Percentiles rank a stretch among this genome's conserved stretches.
phyloP scores from a whole-genome alignment of 140 eudicot genomes.

The Senecio squalidus region DNA sequence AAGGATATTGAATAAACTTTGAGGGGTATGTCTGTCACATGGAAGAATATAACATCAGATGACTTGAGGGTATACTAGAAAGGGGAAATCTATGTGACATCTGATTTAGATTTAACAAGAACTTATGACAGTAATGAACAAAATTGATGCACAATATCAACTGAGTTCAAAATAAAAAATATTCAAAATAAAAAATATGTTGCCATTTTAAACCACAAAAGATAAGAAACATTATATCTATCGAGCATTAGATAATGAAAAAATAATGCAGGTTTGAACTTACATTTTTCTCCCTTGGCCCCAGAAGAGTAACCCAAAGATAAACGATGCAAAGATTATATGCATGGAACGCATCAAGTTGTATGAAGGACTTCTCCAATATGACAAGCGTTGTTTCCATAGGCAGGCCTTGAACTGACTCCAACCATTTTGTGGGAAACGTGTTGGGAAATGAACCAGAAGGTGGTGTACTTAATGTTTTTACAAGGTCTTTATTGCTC shows the following conservation, averaged over 20 bases:
- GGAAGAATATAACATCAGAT: slow-evolving; percentile 3
- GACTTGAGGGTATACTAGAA: background rate
- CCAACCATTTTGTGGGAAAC: slow-evolving; percentile 66
- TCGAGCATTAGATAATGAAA: too few relatives aligned
- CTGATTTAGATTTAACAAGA: background rate
- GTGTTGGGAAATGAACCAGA: slow-evolving; percentile 62
- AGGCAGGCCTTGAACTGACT: slow-evolving; percentile 72
- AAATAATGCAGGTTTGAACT: slow-evolving; percentile 19
- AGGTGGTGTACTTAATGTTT: slow-evolving; percentile 44
- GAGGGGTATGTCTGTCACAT: slow-evolving; percentile 58
- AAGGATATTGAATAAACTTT: slow-evolving; percentile 54
- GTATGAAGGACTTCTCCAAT: slow-evolving; percentile 95
- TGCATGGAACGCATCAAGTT: slow-evolving; percentile 50
- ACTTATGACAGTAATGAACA: too few relatives aligned
- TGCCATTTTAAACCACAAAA: too few relatives aligned
- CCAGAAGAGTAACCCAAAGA: slow-evolving; percentile 72
- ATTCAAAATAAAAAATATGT: too few relatives aligned
- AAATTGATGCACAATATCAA: too few relatives aligned
- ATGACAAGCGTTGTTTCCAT: slow-evolving; percentile 86
- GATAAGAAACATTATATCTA: too few relatives aligned
- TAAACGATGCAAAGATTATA: slow-evolving; percentile 42
- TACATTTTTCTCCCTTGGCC: slow-evolving; percentile 72
- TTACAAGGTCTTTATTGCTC: slow-evolving; percentile 50
- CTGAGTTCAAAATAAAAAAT: too few relatives aligned
- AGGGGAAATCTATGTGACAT: background rate